Conservation (phyloP, 2,329 filamentous ascomycete genomes). For the Hypoxylon sp. region DNA sequence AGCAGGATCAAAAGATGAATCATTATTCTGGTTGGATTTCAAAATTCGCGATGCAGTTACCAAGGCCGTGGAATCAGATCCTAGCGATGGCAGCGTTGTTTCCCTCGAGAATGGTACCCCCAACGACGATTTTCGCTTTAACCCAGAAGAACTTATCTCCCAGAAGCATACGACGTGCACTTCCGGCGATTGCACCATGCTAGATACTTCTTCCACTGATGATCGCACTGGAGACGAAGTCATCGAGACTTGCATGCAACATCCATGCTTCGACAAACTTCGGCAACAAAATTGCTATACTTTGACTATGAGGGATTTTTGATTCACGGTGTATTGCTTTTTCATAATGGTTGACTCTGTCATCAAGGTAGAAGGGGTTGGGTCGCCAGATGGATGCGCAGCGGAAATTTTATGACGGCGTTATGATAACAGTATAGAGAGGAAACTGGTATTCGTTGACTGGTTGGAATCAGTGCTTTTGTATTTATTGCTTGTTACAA, state of each 20-base stretch:
- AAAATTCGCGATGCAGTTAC: neutral
- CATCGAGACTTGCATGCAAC: neutral
- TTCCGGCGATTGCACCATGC: neutral
- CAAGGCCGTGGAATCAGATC: neutral
- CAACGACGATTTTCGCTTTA: neutral
- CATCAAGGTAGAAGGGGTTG: neutral
- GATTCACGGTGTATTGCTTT: neutral
- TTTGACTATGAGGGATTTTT: neutral
- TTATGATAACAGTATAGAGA: constrained; percentile 1
- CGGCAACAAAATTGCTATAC: neutral
- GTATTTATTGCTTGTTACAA: constrained; percentile 1
- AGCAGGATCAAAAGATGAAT: neutral
- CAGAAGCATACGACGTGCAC: neutral
- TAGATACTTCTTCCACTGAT: neutral
- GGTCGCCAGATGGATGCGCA: neutral
- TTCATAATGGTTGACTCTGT: neutral
- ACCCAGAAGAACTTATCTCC: neutral
- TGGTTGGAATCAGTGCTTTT: constrained; percentile 1
- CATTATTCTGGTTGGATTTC: constrained; percentile 19
- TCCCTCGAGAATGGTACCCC: constrained; percentile 2
- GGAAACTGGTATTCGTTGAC: neutral
- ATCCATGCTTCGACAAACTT: neutral
- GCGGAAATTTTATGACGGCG: neutral
- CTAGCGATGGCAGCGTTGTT: neutral
- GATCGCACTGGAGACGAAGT: neutral